Evolutionary conservation across 176 grass and related monocot species (phyloP).

Genomic region (Carex kokanica): DNA sequence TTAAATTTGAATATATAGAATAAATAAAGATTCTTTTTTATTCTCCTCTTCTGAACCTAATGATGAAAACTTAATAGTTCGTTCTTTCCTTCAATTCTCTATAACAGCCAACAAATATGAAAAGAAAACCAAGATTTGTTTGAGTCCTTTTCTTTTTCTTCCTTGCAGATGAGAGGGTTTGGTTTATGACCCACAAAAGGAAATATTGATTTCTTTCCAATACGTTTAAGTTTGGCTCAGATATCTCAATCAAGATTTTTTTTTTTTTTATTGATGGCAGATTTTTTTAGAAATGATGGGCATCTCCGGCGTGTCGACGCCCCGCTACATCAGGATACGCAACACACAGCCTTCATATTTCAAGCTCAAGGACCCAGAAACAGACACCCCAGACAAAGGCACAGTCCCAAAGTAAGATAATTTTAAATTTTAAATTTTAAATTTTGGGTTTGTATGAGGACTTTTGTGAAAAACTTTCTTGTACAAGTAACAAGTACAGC

Average conservation of each 20-base stretch:
- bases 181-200: neutral
- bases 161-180: neutral
- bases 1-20: neutral
- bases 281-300: too few species aligned
- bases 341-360: neutral
- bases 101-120: neutral
- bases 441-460: neutral
- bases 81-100: neutral
- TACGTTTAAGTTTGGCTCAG: neutral
- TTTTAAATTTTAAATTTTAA: neutral
- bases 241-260: neutral
- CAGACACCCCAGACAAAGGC: too few species aligned
- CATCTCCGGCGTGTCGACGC: too few species aligned
- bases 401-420: neutral
- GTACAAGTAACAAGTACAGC: neutral
- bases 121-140: neutral
- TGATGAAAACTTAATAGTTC: neutral
- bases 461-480: neutral
- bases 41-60: neutral
- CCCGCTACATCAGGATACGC: neutral
- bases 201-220: too few species aligned
- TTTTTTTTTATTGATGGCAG: too few species aligned
- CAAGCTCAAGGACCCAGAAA: neutral
- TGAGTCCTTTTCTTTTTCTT: neutral
- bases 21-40: too few species aligned